phyloP scores from a whole-genome alignment of 768 basidiomycete species.

The Rickenella mellea region DNA sequence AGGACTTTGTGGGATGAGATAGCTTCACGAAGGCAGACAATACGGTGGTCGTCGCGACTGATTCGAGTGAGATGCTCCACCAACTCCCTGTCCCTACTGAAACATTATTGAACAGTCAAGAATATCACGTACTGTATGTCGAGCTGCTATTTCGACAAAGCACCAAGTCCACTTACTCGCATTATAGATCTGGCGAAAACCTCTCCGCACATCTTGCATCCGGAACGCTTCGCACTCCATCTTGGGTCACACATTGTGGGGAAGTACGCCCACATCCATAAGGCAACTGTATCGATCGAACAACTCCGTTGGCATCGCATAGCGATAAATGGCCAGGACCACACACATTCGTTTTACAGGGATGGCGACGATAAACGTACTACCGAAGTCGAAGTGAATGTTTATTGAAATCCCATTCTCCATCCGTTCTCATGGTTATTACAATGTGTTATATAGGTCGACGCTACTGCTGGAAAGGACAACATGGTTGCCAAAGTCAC shows the following conservation, averaged over 20 bases:
- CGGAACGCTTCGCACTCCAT: conserved; percentile 83
- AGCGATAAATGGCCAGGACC: conserved; percentile 35
- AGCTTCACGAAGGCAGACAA: conserved; percentile 91
- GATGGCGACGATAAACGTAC: conserved; percentile 87
- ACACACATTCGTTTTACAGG: conserved; percentile 75
- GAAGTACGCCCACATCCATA: conserved; percentile 68
- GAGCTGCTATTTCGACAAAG: no score
- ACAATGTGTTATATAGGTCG: conserved; percentile 35
- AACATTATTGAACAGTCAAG: conserved; percentile 20
- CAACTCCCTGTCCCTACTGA: neutral
- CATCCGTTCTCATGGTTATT: neutral
- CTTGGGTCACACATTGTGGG: conserved; percentile 75
- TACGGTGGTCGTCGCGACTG: conserved; percentile 80
- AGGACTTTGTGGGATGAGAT: neutral
- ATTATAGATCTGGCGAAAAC: conserved; percentile 74
- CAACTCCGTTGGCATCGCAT: conserved; percentile 83
- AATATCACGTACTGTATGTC: conserved; percentile 29
- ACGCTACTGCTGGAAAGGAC: conserved; percentile 54
- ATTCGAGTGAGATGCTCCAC: conserved; percentile 66
- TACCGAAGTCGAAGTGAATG: conserved; percentile 45
- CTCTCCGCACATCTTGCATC: conserved; percentile 76
- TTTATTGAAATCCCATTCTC: neutral
- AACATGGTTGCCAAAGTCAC: conserved; percentile 52
- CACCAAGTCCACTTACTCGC: no score
- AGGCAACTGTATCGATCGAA: conserved; percentile 63